A percentile compares a stretch with the other conserved stretches of the same genome.
These are phyloP conservation scores for Lachnellula suecica DNA, from an alignment of 2,329 filamentous ascomycete genomes.

Conservation along the genomic window DNA sequence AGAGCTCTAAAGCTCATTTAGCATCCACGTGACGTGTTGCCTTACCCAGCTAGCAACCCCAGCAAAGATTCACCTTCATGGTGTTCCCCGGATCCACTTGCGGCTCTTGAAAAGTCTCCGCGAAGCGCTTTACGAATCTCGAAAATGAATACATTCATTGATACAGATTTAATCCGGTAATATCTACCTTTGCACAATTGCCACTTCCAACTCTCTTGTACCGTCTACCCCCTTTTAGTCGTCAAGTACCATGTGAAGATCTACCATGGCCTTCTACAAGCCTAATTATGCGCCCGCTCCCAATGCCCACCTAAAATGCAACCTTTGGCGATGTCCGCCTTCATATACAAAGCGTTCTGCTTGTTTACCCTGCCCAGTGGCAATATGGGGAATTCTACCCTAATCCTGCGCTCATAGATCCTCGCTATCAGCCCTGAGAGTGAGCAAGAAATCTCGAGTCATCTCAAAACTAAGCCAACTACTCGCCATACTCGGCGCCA, in stretches of 20 bases:
- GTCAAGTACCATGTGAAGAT: constrained; percentile 16
- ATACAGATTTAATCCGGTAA: neutral
- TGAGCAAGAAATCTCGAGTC: constrained; percentile 80
- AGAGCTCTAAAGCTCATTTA: neutral
- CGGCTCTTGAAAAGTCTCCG: neutral
- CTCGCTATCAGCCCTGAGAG: constrained; percentile 46
- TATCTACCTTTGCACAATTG: constrained; percentile 1
- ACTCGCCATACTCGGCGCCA: constrained; percentile 97
- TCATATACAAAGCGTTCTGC: constrained; percentile 31
- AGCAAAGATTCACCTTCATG: too few species aligned
- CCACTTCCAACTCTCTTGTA: constrained; percentile 1
- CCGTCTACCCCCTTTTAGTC: constrained; percentile 17
- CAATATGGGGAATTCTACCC: neutral
- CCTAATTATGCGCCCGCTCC: constrained; percentile 28
- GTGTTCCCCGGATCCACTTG: too few species aligned
- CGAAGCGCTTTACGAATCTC: neutral
- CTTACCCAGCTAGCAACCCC: too few species aligned
- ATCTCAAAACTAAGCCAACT: constrained; percentile 98
- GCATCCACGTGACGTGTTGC: too few species aligned
- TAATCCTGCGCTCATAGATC: constrained; percentile 19
- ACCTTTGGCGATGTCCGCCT: constrained; percentile 15
- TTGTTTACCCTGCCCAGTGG: constrained; percentile 8
- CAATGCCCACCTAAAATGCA: constrained; percentile 30
- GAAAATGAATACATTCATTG: neutral
- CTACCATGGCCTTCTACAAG: constrained; percentile 30